A percentile compares a stretch with the other conserved stretches of the same genome.
phyloP scores from a whole-genome alignment of 306 rosid species.

The Vigna radiata region DNA sequence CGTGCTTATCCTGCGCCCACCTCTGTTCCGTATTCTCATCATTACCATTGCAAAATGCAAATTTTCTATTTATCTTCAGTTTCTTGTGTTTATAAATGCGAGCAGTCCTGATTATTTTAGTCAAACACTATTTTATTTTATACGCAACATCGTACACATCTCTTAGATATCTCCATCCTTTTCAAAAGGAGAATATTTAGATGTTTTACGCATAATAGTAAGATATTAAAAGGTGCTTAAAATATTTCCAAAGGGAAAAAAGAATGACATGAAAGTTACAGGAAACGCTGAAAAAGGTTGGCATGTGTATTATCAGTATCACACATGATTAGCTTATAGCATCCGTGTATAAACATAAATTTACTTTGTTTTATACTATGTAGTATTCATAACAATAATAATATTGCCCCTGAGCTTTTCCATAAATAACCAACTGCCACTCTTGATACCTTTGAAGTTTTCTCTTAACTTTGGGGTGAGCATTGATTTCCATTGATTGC shows the following conservation, averaged over 20 bases:
- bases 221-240: constrained; percentile 23
- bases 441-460: neutral
- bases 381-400: neutral
- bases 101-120: constrained; percentile 50
- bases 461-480: constrained; percentile 31
- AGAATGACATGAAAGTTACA: constrained; percentile 26
- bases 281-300: constrained; percentile 9
- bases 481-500: constrained; percentile 54
- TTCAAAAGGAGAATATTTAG: constrained; percentile 34
- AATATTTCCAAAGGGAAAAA: neutral
- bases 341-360: neutral
- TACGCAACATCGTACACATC: constrained; percentile 49
- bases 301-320: constrained; percentile 10
- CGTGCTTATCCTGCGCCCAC: constrained; percentile 96
- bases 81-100: constrained; percentile 29
- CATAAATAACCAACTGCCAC: constrained; percentile 36
- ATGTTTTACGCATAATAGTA: constrained; percentile 10
- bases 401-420: constrained; percentile 5
- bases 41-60: constrained; percentile 55
- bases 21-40: constrained; percentile 64
- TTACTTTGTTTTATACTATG: neutral
- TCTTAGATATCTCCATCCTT: constrained; percentile 18
- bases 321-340: neutral
- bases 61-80: constrained; percentile 15
- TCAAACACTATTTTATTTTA: constrained; percentile 68